Evolutionary conservation across 371 early-diverging fungal species (phyloP).

Genomic region (Mucor sp.): DNA sequence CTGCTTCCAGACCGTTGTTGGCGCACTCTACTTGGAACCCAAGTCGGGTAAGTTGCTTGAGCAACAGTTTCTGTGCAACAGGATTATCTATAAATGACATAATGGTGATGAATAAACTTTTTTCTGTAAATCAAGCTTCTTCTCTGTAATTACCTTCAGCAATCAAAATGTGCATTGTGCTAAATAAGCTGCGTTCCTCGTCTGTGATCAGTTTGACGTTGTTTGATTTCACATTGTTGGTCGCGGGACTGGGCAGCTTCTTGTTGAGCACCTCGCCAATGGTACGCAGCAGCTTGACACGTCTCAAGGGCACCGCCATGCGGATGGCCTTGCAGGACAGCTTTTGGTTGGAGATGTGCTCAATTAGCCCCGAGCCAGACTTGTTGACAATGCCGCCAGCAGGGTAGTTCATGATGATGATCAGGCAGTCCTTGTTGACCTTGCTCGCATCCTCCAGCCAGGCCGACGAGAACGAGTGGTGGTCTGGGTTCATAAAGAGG

Average conservation of each 20-base stretch:
- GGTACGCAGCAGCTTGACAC: slow-evolving; percentile 45
- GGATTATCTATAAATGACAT: slow-evolving; percentile 40
- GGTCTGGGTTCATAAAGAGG: slow-evolving; percentile 24
- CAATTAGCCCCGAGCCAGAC: slow-evolving; percentile 14
- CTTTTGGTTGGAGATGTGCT: slow-evolving; percentile 15
- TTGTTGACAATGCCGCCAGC: slow-evolving; percentile 25
- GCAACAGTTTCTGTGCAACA: slow-evolving; percentile 45
- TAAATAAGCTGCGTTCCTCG: slow-evolving; percentile 34
- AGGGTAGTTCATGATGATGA: slow-evolving; percentile 46
- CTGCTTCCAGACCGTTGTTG: slow-evolving; percentile 48
- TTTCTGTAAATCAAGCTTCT: no score
- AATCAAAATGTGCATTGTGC: slow-evolving; percentile 40
- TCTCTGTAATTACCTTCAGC: slow-evolving; percentile 49
- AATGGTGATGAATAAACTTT: not conserved
- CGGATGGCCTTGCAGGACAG: slow-evolving; percentile 34
- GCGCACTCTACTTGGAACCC: slow-evolving; percentile 48
- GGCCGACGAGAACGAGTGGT: not conserved
- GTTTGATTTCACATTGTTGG: slow-evolving; percentile 7
- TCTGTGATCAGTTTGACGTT: slow-evolving; percentile 21
- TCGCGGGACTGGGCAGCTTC: not conserved
- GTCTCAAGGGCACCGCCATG: slow-evolving; percentile 58
- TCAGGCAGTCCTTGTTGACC: slow-evolving; percentile 14
- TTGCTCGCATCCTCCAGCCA: slow-evolving; percentile 28
- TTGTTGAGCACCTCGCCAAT: slow-evolving; percentile 33
- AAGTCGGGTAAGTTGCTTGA: slow-evolving; percentile 44